Base-by-base conservation (phyloP, 2,329 filamentous ascomycete species). In the Colletotrichum cereale region DNA sequence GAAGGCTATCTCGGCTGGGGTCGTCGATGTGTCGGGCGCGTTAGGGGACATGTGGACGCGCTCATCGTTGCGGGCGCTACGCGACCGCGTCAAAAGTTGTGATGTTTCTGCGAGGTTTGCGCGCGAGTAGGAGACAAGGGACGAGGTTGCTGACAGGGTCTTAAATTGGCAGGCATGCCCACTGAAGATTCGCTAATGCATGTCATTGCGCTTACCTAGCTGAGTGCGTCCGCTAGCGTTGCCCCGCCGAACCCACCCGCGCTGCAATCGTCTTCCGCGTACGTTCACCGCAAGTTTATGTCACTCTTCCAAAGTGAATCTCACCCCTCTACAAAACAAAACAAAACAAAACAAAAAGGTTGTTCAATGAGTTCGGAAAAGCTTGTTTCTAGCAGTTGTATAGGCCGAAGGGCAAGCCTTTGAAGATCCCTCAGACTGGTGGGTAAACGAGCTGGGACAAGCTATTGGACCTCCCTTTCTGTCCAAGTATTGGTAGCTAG, bases 1-100 rank as follows among this genome's bases (percentile, higher is more conserved):
- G 50, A 77, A 75, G 61, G 76, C 74, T 70, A 72, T 34, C 48
- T 61, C 50, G 26, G 55, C 36, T 31, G 34, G 40, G 31, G 26
- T 65, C 42, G 66, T 55, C 47, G 60, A 56, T 11, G 26, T 62
- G 26, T 66, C 61, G 48, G 70, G 66, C 66, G 66, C 56, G 61
- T 72, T 68, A 50, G 58, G 29, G 56, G 61, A 66, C 70, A 72
- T 72, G 61, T 71, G 70, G 56, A 57, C 70, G 70, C 56, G 61
- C 26, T 66, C 70, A 72, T 72, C 14, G 52, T 71, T 34, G 29
- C 24, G 64, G 31, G 26, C 31, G 31, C 40, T 48, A 26, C 64
- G 52, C 40, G 53, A 55, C 44, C 48, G 44, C 65, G 65, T 60
- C 18, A n/a, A 26, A 34, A 26, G 47, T 48, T 31, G 38, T 72